A percentile compares a stretch with the other conserved stretches of the same genome.
Conservation (phyloP, 2,329 filamentous ascomycete genomes). For the Microthyrium microscopicum region DNA sequence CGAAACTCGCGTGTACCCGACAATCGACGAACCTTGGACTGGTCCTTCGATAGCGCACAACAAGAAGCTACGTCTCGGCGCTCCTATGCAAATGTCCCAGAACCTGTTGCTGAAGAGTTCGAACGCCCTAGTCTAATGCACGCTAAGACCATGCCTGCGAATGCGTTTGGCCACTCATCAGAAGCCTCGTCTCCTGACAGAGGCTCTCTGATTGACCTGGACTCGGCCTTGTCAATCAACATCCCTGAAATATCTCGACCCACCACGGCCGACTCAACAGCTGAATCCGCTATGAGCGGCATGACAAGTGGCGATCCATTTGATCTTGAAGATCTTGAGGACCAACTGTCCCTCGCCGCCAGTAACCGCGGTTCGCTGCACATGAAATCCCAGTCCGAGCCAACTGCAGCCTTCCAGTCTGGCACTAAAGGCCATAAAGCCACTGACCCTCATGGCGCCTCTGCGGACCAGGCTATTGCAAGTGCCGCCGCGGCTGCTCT, state of each 20-base stretch:
- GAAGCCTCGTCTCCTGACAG: slow-evolving; percentile 19
- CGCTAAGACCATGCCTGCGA: slow-evolving; percentile 23
- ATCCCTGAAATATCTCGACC: slow-evolving; percentile 26
- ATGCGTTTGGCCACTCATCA: slow-evolving; percentile 19
- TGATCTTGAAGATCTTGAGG: slow-evolving; percentile 26
- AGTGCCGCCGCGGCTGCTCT: too few species aligned
- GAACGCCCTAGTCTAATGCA: slow-evolving; percentile 25
- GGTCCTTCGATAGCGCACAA: slow-evolving; percentile 14
- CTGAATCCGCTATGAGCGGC: slow-evolving; percentile 19
- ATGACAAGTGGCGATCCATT: slow-evolving; percentile 30
- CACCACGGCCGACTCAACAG: slow-evolving; percentile 22
- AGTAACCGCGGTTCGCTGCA: slow-evolving; percentile 23
- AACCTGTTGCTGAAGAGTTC: slow-evolving; percentile 22
- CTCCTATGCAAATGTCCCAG: slow-evolving; percentile 1
- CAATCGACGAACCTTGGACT: slow-evolving; percentile 18
- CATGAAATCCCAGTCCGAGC: slow-evolving; percentile 24
- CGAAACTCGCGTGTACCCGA: slow-evolving; percentile 11
- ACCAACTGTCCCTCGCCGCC: slow-evolving; percentile 20
- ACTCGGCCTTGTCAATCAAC: slow-evolving; percentile 16
- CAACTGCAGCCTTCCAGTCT: slow-evolving; percentile 12
- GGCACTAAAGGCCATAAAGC: background rate
- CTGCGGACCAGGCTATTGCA: too few species aligned
- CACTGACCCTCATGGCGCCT: too few species aligned
- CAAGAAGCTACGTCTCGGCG: too few species aligned
- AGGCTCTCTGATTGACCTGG: slow-evolving; percentile 29